Evolutionary conservation across 495 filamentous ascomycete species (phyloP), one percentile per base, ranked within the genome.

Genomic region (Trichoderma reesei): DNA sequence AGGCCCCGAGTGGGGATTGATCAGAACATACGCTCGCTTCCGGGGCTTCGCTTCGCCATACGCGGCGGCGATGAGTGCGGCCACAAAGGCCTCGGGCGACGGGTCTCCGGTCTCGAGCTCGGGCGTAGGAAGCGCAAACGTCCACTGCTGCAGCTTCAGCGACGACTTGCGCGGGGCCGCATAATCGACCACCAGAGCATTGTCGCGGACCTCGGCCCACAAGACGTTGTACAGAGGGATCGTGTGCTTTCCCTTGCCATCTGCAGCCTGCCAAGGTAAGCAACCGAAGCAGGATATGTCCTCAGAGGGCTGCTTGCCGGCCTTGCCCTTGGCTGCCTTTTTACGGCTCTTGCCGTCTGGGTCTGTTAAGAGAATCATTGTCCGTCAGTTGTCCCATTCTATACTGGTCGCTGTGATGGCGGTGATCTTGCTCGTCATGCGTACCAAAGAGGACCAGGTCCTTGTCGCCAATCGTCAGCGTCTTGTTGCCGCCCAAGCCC

Each of bases 1-100:
- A 33, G 91, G 86, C 5, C 94, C 94, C 33, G 91, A 90, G 66
- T 92, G 88, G 0, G 94, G 94, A 69, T 98, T 98, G 66, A 98
- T 82, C 18, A 97, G 75, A 37, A 98, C 85, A 75, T 94, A 94
- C 68, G 92, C 83, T 34, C 90, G 84, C 71, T 90, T 93, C 46
- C 79, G 81, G 20, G 81, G 83, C 54, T 88, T 82, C 0, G 86
- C 83, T n/a, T 82, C 76, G 31, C 86, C 88, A 70, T 97, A 97
- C 33, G 92, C 83, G 33, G 80, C 79, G 54, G 84, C 76, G 4
- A 96, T 75, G 26, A 97, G 76, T 46, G 71, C 51, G 26, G 26
- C 33, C 26, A 13, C 51, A 56, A 56, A 56, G 11, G 26, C 78
- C 3, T 76, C 74, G 10, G 87, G 71, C 89, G 89, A 96, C 39